Base-by-base conservation (phyloP, 2,329 filamentous ascomycete genomes). In the Diaporthe caulivora region DNA sequence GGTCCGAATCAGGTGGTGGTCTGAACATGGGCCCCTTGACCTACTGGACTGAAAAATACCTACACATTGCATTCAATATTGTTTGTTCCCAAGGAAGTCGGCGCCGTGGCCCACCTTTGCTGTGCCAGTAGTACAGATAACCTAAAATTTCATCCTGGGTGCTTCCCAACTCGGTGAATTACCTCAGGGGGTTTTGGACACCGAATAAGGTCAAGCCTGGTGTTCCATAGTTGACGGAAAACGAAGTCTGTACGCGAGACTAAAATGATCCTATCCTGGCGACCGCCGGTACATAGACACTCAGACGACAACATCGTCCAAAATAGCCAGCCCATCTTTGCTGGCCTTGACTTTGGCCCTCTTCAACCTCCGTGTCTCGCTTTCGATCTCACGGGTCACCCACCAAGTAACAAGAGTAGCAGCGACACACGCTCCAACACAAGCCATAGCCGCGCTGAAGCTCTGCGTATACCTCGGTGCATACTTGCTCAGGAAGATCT, bases 401-500 rank as follows among this genome's bases (percentile, higher is more conserved):
- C 82, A 85, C 86, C 86, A 87, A 0, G 85, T 86, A 1, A 84
- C 60, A 6, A 83, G 62, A 1, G 82, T 86, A 42, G 83, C 79
- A 7, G 84, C 71, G 5, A 83, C 81, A 72, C 86, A 87, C n/a
- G 81, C 78, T 1, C 81, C 84, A 0, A 87, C 82, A 1, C 87
- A 78, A 0, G 78, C 84, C 82, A 87, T 87, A 1, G 86, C 84
- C 1, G 82, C 79, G 0, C 81, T 82, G 74, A 87, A 87, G 0
- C 83, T 82, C 3, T 82, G 78, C 37, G 80, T 82, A 75, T 88
- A 87, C n/a, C 81, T 81, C 1, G 85, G 85, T 10, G 85, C 85
- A 69, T 85, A 88, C 49, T 80, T 80, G 42, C 80, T 82, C 51
- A 80, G 78, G 75, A 87, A 88, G 29, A 87, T 82, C 76, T 87